These are phyloP conservation scores for Penicillium lagena DNA, from an alignment of 495 filamentous ascomycete species.

Conservation along the genomic window DNA sequence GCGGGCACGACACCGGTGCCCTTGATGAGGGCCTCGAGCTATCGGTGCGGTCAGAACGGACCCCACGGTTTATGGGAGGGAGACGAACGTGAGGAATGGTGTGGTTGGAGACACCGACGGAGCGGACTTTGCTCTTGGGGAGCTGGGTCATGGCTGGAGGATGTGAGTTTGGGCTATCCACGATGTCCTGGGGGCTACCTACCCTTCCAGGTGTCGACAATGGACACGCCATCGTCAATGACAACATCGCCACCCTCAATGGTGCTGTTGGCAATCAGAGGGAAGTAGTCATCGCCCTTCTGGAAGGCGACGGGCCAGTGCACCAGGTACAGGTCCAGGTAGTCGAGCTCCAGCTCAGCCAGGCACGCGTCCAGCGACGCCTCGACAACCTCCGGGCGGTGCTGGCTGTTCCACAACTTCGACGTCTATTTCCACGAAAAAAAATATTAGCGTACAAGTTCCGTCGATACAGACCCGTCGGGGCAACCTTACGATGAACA, in stretches of 20 bases:
- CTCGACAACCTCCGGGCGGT: constrained; percentile 40
- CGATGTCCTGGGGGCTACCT: neutral
- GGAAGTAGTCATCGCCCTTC: constrained; percentile 37
- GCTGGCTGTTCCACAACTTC: constrained; percentile 47
- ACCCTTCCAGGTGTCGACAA: constrained; percentile 47
- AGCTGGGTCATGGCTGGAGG: constrained; percentile 41
- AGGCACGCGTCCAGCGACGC: constrained; percentile 40
- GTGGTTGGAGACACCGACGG: constrained; percentile 48
- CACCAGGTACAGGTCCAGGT: constrained; percentile 47
- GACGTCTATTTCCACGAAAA: constrained; percentile 25
- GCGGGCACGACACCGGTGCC: constrained; percentile 41
- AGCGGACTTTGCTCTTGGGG: constrained; percentile 43
- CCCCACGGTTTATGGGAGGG: neutral
- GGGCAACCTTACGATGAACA: constrained; percentile 36
- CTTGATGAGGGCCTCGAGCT: constrained; percentile 47
- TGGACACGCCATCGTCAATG: constrained; percentile 42
- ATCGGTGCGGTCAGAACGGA: neutral
- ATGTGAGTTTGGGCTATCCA: neutral
- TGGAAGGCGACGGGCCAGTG: constrained; percentile 47
- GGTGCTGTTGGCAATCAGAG: constrained; percentile 27
- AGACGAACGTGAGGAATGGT: constrained; percentile 34
- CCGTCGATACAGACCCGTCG: too few relatives aligned
- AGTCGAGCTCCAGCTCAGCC: constrained; percentile 41
- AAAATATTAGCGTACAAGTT: too few relatives aligned
- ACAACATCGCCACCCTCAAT: constrained; percentile 32